Base-by-base conservation (phyloP, 2,329 filamentous ascomycete species). In the Verticillium zaregamsianum region DNA sequence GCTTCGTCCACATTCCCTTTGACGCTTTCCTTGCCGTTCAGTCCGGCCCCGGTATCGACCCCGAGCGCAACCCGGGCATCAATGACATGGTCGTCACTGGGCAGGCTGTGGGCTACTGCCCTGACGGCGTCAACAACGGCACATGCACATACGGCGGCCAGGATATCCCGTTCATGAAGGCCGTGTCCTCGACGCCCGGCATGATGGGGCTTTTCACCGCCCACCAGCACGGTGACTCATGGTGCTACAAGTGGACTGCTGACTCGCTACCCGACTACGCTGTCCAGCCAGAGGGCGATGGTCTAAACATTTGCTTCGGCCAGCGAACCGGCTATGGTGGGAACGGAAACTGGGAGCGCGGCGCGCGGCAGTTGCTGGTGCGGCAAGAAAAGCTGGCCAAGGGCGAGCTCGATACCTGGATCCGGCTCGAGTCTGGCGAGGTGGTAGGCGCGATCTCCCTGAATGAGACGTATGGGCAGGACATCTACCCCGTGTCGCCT, bases 291-390 rank as follows among this genome's bases (percentile, higher is more conserved):
- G 58, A 33, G 28, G 70, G 74, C 2, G 66, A 71, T 2, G 80
- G 79, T 2, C 67, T 79, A n/a, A 76, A 79, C 55, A 66, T 84
- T 11, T 84, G 81, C 66, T 90, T 88, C 68, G 86, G 86, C 5
- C 84, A 89, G 65, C 88, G 89, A 66, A 82, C 86, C 0, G 89
- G 89, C 0, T 91, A 91, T 61, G 89, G 88, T 0, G 89, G 89
- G 0, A 91, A 91, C 66, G 86, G 87, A 0, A 77, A 79, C 55
- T 90, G 84, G 84, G 81, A 82, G 11, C 82, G 88, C 0, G 89
- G 88, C 1, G 80, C 81, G 5, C 77, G 86, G 1, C 83, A 88
- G 66, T 73, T 90, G 14, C 66, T 78, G 2, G 66, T 89, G 1
- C 73, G 78, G 2, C 75, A 82, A 49, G 69, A 74, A 1, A 71